Base-by-base conservation (phyloP, 2,329 filamentous ascomycete species). In the Alternaria gansuensis region DNA sequence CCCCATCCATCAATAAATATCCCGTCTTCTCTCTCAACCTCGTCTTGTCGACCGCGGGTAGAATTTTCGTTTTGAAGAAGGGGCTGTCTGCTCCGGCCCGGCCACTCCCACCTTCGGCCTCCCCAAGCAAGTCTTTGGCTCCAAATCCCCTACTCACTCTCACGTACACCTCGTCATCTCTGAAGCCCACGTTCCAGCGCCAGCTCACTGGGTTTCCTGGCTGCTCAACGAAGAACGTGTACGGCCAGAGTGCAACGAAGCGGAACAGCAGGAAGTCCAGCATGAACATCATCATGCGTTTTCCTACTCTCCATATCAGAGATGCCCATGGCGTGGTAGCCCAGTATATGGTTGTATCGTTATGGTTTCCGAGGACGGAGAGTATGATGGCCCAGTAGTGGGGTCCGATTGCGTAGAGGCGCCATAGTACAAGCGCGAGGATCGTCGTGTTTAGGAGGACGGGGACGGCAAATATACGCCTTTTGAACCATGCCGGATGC, bases 391-490 rank as follows among this genome's bases (percentile, higher is more conserved):
- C 80, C 68, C 86, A 85, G 82, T 98, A 98, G 76, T 86, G 89
- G 0, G 91, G 91, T 11, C 85, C 66, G 66, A 92, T 88, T 75
- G 82, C 80, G 75, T 85, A 91, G 60, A 89, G 80, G 64, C 93
- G 89, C 81, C 87, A 87, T 58, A 83, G 67, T 67, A 97, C 87
- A 31, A 91, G 77, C 2, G 82, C 71, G 8, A 83, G 80, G 57
- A 97, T 87, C 66, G 81, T 78, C 33, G 90, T 57, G 77, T 97
- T 97, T 79, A 97, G 87, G 17, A 88, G 76, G 17, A 92, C 83
- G 14, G 93, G 92, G 0, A 97, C 88, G 46, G 87, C 70, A 78
- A 97, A 97, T 70, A 96, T 90, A 71, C 91, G 90, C 75, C 86
- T 86, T 80, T 97, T 97, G 79, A 93, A 87, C 28, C 83, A 82